Conservation (phyloP, 2,329 filamentous ascomycete genomes). For the Chaetomiaceae sp. region DNA sequence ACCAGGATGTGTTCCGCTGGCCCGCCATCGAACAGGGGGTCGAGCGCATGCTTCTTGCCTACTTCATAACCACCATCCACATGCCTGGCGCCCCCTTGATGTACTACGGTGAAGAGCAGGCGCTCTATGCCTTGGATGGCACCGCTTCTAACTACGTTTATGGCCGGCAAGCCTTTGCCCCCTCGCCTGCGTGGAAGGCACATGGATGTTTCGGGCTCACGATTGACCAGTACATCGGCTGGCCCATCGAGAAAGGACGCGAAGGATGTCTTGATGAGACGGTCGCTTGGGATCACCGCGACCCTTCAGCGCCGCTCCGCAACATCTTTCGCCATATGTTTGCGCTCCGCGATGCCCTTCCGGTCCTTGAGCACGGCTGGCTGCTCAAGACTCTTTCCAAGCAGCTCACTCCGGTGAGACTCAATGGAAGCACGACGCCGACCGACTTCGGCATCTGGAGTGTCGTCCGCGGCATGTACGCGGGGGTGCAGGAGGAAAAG, state of each 20-base stretch:
- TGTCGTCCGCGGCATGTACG: conserved; percentile 47
- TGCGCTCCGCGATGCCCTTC: conserved; percentile 51
- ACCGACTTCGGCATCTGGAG: conserved; percentile 53
- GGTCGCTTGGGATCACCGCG: conserved; percentile 56
- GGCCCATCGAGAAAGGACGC: conserved; percentile 49
- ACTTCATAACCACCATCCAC: conserved; percentile 55
- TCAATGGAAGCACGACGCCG: conserved; percentile 32
- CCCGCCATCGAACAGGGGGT: conserved; percentile 53
- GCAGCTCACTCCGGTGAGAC: conserved; percentile 35
- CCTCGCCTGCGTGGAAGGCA: conserved; percentile 56
- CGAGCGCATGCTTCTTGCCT: conserved; percentile 51
- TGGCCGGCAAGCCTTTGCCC: conserved; percentile 58
- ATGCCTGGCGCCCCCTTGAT: conserved; percentile 58
- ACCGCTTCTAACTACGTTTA: conserved; percentile 60
- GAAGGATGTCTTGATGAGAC: conserved; percentile 51
- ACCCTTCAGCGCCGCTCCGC: conserved; percentile 56
- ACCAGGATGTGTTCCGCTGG: conserved; percentile 64
- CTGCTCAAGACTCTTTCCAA: conserved; percentile 52
- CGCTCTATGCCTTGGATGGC: conserved; percentile 57
- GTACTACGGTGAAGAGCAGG: conserved; percentile 61
- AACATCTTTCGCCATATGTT: conserved; percentile 60
- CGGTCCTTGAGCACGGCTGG: conserved; percentile 57
- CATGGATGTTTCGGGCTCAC: conserved; percentile 58
- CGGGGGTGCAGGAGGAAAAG: conserved; percentile 47
- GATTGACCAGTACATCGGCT: conserved; percentile 51